Evolutionary conservation across 1,284 basidiomycete species (phyloP).

Genomic region (Heterobasidion parviporum): DNA sequence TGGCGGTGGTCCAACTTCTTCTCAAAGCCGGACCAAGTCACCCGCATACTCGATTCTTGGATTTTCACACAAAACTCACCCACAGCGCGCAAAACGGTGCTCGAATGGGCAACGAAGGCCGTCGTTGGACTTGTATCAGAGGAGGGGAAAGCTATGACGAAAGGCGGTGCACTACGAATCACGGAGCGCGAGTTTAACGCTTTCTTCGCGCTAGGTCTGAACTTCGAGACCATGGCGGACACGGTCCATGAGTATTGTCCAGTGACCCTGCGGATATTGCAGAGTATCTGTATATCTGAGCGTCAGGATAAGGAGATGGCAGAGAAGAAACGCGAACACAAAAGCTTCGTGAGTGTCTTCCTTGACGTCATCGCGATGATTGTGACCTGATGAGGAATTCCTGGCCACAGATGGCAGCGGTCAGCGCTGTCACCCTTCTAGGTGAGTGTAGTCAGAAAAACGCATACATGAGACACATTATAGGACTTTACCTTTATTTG

Average conservation of each 20-base stretch:
- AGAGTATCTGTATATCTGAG: neutral
- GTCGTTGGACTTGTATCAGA: neutral
- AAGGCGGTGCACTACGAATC: neutral
- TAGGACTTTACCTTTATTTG: constrained; percentile 25
- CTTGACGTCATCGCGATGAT: neutral
- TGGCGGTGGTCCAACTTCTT: constrained; percentile 1
- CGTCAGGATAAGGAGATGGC: neutral
- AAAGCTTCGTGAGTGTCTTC: neutral
- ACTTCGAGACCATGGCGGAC: neutral
- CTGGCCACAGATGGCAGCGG: constrained; percentile 6
- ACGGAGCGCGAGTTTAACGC: neutral
- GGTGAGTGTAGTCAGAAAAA: constrained; percentile 24
- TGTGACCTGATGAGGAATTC: neutral
- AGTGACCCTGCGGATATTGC: neutral
- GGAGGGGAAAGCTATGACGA: neutral
- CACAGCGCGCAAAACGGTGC: neutral
- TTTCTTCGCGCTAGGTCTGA: neutral
- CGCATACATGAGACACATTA: constrained; percentile 17
- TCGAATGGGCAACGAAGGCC: neutral
- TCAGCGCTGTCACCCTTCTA: constrained; percentile 10
- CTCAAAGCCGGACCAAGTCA: neutral
- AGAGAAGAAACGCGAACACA: neutral
- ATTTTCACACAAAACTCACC: neutral
- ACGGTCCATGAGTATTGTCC: neutral
- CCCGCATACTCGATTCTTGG: neutral